Evolutionary conservation across 257 asterid genomes (phyloP).

Genomic region (Euphrasia confusa): DNA sequence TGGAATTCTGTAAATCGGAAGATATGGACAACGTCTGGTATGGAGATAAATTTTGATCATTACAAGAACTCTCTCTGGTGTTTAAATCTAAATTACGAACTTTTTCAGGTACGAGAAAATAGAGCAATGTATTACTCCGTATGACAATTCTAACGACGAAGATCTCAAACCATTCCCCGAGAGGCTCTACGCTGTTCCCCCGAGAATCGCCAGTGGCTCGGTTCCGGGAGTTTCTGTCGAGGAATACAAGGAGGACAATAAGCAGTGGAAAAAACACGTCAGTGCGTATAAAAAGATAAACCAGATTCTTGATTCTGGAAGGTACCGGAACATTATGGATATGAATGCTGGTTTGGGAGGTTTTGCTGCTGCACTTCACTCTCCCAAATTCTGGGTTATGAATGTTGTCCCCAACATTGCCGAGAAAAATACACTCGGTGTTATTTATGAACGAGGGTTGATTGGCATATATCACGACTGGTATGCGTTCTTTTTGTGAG

Average conservation of each 20-base stretch:
- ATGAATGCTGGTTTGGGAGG: conserved; percentile 97
- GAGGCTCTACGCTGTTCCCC: conserved; percentile 79
- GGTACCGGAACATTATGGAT: conserved; percentile 97
- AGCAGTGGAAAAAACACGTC: conserved; percentile 80
- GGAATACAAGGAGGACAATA: conserved; percentile 59
- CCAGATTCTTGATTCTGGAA: conserved; percentile 77
- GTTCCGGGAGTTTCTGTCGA: conserved; percentile 70
- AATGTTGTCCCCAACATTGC: conserved; percentile 88
- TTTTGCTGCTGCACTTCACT: conserved; percentile 78
- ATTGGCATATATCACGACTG: conserved; percentile 93
- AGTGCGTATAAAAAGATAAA: conserved; percentile 73
- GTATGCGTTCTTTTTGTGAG: conserved; percentile 34
- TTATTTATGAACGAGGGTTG: conserved; percentile 77
- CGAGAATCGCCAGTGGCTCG: conserved; percentile 74
- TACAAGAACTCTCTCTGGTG: too few species aligned
- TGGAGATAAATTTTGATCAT: conserved; percentile 8
- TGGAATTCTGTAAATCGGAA: conserved; percentile 49
- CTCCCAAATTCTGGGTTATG: conserved; percentile 94
- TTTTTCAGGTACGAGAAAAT: conserved; percentile 78
- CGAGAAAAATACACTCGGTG: conserved; percentile 76
- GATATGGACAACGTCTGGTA: conserved; percentile 90
- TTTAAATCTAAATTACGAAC: too few species aligned
- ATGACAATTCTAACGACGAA: conserved; percentile 38
- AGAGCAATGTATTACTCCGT: conserved; percentile 78
- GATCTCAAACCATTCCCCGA: conserved; percentile 78